These are phyloP conservation scores for Moniliophthora roreri DNA, from an alignment of 1,284 basidiomycete genomes.

Conservation along the genomic window DNA sequence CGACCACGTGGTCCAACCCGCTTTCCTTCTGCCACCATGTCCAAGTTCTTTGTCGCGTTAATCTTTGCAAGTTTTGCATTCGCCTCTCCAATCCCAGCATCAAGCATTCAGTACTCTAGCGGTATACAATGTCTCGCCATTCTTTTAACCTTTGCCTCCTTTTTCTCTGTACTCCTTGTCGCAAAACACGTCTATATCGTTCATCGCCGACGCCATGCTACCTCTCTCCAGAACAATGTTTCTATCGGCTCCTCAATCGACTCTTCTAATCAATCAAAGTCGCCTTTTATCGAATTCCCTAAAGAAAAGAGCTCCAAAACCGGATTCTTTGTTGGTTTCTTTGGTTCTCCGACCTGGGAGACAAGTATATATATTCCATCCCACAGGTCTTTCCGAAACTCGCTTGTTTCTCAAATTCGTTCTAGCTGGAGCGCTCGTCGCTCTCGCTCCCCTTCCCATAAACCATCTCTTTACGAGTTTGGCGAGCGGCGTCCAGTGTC, in stretches of 20 bases:
- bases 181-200: constrained; percentile 27
- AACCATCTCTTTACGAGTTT: constrained; percentile 15
- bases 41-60: not conserved
- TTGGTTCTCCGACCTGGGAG: constrained; percentile 47
- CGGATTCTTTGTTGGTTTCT: constrained; percentile 42
- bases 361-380: constrained; percentile 26
- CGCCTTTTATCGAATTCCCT: constrained; percentile 18
- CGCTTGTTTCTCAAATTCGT: constrained; percentile 3
- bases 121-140: constrained; percentile 25
- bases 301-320: constrained; percentile 13
- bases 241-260: constrained; percentile 17
- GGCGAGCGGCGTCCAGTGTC: constrained; percentile 7
- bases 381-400: constrained; percentile 11
- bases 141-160: constrained; percentile 21
- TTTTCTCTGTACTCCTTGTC: constrained; percentile 26
- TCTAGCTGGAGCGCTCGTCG: constrained; percentile 1
- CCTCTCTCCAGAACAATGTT: constrained; percentile 1
- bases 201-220: constrained; percentile 19
- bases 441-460: not conserved
- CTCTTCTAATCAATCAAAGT: constrained; percentile 18
- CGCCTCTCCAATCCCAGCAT: not conserved
- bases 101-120: constrained; percentile 4
- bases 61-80: not conserved
- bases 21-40: not conserved
- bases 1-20: no score